phyloP scores from a whole-genome alignment of 768 basidiomycete genomes.

The Lenzites betulinus region DNA sequence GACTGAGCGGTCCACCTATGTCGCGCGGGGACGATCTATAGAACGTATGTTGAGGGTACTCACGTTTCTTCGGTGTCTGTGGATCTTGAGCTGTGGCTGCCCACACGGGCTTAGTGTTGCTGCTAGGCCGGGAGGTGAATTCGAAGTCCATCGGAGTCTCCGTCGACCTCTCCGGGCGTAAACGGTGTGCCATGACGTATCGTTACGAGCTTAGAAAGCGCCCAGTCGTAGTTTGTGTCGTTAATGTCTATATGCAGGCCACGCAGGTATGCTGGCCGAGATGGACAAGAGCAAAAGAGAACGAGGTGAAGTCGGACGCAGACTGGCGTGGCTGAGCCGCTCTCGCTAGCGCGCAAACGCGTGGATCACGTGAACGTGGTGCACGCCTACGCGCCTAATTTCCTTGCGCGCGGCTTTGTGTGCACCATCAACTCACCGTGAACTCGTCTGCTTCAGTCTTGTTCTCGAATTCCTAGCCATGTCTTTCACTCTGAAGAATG shows the following conservation, averaged over 20 bases:
- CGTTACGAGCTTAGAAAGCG: not conserved
- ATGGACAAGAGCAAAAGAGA: conserved; percentile 14
- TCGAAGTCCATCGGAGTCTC: conserved; percentile 92
- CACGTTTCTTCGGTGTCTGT: conserved; percentile 71
- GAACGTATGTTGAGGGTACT: conserved; percentile 24
- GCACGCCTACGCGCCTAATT: not conserved
- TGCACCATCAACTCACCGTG: too few relatives aligned
- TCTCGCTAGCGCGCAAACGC: conserved; percentile 23
- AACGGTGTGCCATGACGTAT: conserved; percentile 3
- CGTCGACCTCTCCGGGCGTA: conserved; percentile 48
- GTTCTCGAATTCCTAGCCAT: not conserved
- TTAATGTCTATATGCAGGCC: not conserved
- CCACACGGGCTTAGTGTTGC: conserved; percentile 59
- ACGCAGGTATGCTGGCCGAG: not conserved
- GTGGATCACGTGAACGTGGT: conserved; percentile 32
- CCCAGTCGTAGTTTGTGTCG: not conserved
- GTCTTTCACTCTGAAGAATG: conserved; percentile 8
- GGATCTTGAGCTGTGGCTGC: conserved; percentile 44
- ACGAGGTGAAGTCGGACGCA: not conserved
- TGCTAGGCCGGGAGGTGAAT: conserved; percentile 69
- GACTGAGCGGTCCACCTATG: too few relatives aligned
- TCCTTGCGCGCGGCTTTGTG: too few relatives aligned
- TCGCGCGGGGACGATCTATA: not conserved
- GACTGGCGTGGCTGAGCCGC: conserved; percentile 14
- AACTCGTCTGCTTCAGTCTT: not conserved